phyloP scores from a whole-genome alignment of 306 rosid species.

The Cucurbita argyrosperma region DNA sequence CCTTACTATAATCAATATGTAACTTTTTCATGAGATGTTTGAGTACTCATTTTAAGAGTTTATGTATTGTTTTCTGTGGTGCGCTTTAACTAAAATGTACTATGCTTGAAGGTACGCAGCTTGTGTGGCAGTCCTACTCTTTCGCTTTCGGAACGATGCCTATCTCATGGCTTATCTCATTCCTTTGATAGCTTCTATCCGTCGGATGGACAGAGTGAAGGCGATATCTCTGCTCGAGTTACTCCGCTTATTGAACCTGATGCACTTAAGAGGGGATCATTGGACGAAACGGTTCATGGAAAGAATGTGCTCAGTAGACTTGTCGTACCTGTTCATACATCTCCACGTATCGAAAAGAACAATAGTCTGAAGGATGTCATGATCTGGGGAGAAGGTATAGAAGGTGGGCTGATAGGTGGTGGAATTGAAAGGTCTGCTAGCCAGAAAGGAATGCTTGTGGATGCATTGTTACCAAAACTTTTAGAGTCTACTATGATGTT shows the following conservation, averaged over 20 bases:
- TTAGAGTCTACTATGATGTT: conserved; percentile 53
- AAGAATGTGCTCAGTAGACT: conserved; percentile 21
- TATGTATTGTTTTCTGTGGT: background rate
- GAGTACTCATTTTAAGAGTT: background rate
- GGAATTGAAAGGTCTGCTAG: conserved; percentile 22
- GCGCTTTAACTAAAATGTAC: conserved; percentile 2
- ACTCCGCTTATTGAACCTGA: conserved; percentile 38
- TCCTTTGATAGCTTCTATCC: conserved; percentile 41
- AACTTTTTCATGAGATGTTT: background rate
- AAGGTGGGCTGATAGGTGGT: conserved; percentile 29
- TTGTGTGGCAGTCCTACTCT: conserved; percentile 60
- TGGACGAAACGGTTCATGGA: conserved; percentile 18
- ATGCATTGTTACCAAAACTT: conserved; percentile 56
- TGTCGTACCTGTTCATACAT: conserved; percentile 15
- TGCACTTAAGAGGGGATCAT: conserved; percentile 18
- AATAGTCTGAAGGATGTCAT: conserved; percentile 55
- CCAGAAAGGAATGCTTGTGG: conserved; percentile 13
- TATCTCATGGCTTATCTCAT: conserved; percentile 64
- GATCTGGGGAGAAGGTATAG: conserved; percentile 75
- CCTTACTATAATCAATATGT: background rate
- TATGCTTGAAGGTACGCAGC: conserved; percentile 52
- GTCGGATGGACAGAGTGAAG: conserved; percentile 19
- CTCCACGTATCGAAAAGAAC: conserved; percentile 27
- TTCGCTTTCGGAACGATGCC: conserved; percentile 63
- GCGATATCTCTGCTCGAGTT: conserved; percentile 30